A percentile compares a stretch with the other conserved stretches of the same genome.
Conservation (phyloP, 192 early-diverging fungal species). For the Geranomyces variabilis region DNA sequence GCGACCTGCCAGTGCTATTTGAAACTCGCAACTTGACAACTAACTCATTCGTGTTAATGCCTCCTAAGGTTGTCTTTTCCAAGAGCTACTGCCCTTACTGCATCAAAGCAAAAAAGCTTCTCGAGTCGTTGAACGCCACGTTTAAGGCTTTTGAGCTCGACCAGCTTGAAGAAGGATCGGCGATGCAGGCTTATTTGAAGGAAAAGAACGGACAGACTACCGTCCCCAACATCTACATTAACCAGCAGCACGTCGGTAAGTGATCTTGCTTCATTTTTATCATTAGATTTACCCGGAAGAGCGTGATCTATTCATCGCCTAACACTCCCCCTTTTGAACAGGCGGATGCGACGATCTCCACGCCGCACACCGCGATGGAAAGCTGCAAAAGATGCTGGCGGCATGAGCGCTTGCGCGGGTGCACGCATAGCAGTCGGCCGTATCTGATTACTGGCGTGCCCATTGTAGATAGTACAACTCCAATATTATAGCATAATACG, state of each 20-base stretch:
- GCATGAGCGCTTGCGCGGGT: too few species aligned
- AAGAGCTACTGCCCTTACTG: conserved; percentile 60
- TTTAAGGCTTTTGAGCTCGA: conserved; percentile 46
- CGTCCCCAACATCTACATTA: conserved; percentile 57
- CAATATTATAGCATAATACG: too few species aligned
- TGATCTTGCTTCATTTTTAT: too few species aligned
- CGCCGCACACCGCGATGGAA: conserved; percentile 32
- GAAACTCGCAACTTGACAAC: too few species aligned
- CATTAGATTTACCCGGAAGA: background rate
- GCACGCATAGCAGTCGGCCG: too few species aligned
- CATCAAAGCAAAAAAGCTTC: conserved; percentile 52
- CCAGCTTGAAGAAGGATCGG: conserved; percentile 32
- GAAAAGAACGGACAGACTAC: conserved; percentile 47
- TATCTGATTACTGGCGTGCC: too few species aligned
- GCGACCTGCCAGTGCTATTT: too few species aligned
- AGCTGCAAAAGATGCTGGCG: conserved; percentile 33
- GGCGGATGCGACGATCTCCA: conserved; percentile 50
- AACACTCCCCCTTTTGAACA: background rate
- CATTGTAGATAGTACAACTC: too few species aligned
- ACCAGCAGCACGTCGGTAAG: conserved; percentile 43
- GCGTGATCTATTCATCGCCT: too few species aligned
- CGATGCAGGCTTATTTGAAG: conserved; percentile 46
- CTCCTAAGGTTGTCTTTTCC: conserved; percentile 74
- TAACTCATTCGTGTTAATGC: too few species aligned
- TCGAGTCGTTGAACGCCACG: conserved; percentile 37